A percentile compares a stretch with the other conserved stretches of the same genome.
These are phyloP conservation scores for Colletotrichum salicis DNA, from an alignment of 2,329 filamentous ascomycete species.

Conservation along the genomic window DNA sequence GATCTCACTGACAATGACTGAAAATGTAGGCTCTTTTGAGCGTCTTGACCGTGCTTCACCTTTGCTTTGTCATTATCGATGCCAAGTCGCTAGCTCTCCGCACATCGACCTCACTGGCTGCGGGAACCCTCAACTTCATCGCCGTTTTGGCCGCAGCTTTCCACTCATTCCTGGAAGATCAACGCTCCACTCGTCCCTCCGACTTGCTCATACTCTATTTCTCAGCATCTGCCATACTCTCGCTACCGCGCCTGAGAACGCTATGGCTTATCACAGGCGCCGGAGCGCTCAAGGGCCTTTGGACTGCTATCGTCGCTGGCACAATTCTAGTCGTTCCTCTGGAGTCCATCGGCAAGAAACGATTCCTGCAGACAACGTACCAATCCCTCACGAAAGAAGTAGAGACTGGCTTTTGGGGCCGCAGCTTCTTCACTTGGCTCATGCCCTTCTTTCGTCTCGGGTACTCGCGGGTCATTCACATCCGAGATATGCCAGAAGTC, in stretches of 20 bases:
- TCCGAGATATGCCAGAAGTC: slow-evolving; percentile 38
- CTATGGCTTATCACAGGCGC: neutral
- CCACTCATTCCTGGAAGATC: slow-evolving; percentile 16
- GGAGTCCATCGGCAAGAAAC: slow-evolving; percentile 38
- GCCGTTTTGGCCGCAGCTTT: slow-evolving; percentile 4
- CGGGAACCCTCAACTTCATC: slow-evolving; percentile 7
- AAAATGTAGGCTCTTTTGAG: neutral
- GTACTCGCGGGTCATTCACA: slow-evolving; percentile 37
- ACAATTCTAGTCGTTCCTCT: slow-evolving; percentile 26
- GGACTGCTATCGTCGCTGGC: slow-evolving; percentile 1
- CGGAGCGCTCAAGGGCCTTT: neutral
- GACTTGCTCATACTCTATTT: slow-evolving; percentile 20
- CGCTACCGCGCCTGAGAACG: neutral
- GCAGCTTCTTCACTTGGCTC: slow-evolving; percentile 39
- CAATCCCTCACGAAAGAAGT: slow-evolving; percentile 31
- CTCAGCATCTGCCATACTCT: neutral
- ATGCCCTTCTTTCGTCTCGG: slow-evolving; percentile 34
- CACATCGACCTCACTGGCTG: neutral
- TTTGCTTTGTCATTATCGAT: neutral
- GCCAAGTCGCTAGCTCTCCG: neutral
- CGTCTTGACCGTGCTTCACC: neutral
- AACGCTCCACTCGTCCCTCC: slow-evolving; percentile 10
- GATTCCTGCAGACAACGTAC: slow-evolving; percentile 13
- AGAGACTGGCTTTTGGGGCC: slow-evolving; percentile 39
- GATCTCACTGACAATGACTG: neutral